Base-by-base conservation (phyloP, 768 basidiomycete species). In the Calocera cornea region DNA sequence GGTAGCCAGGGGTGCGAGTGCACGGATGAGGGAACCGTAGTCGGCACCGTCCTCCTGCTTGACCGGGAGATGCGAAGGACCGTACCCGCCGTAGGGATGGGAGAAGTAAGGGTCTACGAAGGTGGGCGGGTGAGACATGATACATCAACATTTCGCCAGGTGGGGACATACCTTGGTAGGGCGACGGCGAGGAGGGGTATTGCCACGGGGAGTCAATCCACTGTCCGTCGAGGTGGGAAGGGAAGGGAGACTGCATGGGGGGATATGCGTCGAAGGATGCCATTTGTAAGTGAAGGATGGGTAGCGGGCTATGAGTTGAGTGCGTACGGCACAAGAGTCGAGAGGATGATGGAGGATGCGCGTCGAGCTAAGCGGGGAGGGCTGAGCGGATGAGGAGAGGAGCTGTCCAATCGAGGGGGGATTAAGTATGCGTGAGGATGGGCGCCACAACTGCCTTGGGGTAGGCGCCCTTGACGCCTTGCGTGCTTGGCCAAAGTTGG, bases 1-100 rank as follows among this genome's bases (percentile, higher is more conserved):
- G 54, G 54, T 60, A 60, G 54, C 54, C 54, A 60, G 54, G 54
- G 54, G 54, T 60, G 54, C 54, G 31, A 60, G 54, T 2, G 54
- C 54, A 27, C 54, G 54, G 31, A 60, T 60, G 54, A 60, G 54
- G 31, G 24, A 29, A 19, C 54, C 54, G 54, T 60, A 60, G 54
- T 60, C 54, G 8, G 54, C 54, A 5, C 54, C 54, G 24, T 27
- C 54, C 54, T 60, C 54, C 19, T 60, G 54, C 54, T 60, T 60
- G 5, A 60, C 8, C 10, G 11, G 24, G 54, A 19, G 44, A 24
- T 60, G 54, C 5, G 54, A 60, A 33, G 54, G 54, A 3, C 54
- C 54, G 54, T 60, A 60, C n/a, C n/a, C n/a, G 24, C 54, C 54
- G 54, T 60, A 60, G 54, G 54, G 54, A 11, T 60, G 27, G 16